These are phyloP conservation scores for Sporothrix globosa DNA, from an alignment of 2,329 filamentous ascomycete species.

Conservation along the genomic window DNA sequence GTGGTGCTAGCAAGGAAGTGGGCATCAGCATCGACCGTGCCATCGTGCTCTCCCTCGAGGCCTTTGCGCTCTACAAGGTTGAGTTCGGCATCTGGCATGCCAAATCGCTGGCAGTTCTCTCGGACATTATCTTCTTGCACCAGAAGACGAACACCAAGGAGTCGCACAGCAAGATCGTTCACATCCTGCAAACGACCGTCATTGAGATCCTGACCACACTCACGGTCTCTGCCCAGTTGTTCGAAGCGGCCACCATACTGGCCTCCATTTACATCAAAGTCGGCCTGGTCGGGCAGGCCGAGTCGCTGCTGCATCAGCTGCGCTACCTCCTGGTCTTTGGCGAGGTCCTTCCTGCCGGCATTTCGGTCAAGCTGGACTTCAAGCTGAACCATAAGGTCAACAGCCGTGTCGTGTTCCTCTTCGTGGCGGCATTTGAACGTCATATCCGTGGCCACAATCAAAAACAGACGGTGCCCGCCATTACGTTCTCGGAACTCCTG, in stretches of 20 bases:
- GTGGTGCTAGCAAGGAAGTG: constrained; percentile 40
- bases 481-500: constrained; percentile 50
- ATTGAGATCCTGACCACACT: constrained; percentile 47
- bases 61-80: constrained; percentile 49
- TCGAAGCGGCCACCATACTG: constrained; percentile 53
- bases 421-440: constrained; percentile 52
- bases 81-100: constrained; percentile 52
- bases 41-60: constrained; percentile 47
- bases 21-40: constrained; percentile 45
- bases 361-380: constrained; percentile 46
- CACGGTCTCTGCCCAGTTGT: constrained; percentile 50
- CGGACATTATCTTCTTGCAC: constrained; percentile 50
- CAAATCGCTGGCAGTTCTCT: constrained; percentile 49
- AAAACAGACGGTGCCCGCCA: constrained; percentile 36
- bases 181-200: constrained; percentile 47
- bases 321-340: constrained; percentile 56
- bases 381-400: constrained; percentile 41
- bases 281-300: constrained; percentile 46
- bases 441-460: constrained; percentile 44
- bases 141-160: constrained; percentile 46
- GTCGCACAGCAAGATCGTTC: constrained; percentile 45
- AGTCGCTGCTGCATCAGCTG: constrained; percentile 53
- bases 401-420: constrained; percentile 46
- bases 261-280: constrained; percentile 51
- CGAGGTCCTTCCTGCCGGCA: constrained; percentile 42